Percentiles rank a stretch among this genome's conserved stretches.
phyloP scores from a whole-genome alignment of 164 flowering plant species.

The Chimonanthus praecox region DNA sequence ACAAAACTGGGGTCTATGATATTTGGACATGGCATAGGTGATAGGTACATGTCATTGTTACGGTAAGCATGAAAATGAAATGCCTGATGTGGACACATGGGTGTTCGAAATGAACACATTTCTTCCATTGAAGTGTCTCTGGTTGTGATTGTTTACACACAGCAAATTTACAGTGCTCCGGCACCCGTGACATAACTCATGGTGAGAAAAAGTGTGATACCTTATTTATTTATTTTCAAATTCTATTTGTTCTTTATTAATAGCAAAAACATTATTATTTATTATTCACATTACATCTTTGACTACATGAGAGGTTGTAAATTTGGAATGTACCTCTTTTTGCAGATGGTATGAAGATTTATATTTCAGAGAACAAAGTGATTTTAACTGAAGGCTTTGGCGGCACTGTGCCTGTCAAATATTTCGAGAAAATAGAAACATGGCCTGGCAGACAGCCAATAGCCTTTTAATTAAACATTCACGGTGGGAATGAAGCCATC shows the following conservation, averaged over 20 bases:
- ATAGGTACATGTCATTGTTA: too few species aligned
- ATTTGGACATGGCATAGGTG: too few species aligned
- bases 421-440: conserved; percentile 69
- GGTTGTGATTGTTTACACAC: too few species aligned
- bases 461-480: conserved; percentile 25
- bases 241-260: too few species aligned
- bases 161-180: too few species aligned
- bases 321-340: neutral
- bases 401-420: conserved; percentile 74
- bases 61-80: too few species aligned
- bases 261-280: neutral
- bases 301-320: neutral
- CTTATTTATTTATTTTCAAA: too few species aligned
- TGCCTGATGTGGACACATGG: too few species aligned
- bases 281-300: neutral
- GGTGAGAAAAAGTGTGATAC: neutral
- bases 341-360: conserved; percentile 87
- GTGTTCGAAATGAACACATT: too few species aligned
- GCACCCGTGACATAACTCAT: too few species aligned
- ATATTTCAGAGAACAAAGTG: conserved; percentile 84
- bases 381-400: conserved; percentile 90
- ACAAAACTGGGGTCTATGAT: too few species aligned
- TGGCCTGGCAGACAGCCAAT: conserved; percentile 71
- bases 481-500: neutral
- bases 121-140: too few species aligned